Percentiles rank a stretch among this genome's conserved stretches.
Evolutionary conservation across 805 yeast species (phyloP).

Genomic region (Kluyveromyces wickerhamii): DNA sequence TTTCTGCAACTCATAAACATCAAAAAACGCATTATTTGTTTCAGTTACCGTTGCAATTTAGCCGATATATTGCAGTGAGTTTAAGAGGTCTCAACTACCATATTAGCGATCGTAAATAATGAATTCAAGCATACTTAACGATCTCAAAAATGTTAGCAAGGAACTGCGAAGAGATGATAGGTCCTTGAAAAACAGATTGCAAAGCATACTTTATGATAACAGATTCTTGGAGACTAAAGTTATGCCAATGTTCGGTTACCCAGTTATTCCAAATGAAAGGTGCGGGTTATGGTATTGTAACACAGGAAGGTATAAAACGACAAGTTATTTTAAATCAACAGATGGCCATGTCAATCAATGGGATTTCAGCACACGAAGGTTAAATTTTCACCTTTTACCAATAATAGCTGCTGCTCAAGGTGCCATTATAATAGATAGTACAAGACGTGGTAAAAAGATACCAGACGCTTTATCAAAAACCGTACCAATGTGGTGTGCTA

Average conservation of each 20-base stretch:
- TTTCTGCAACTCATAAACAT: too few relatives aligned
- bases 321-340: constrained; percentile 79
- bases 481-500: constrained; percentile 87
- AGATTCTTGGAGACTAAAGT: constrained; percentile 36
- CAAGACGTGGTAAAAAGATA: constrained; percentile 73
- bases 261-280: constrained; percentile 66
- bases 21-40: too few relatives aligned
- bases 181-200: constrained; percentile 52
- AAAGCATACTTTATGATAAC: constrained; percentile 62
- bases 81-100: too few relatives aligned
- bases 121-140: too few relatives aligned
- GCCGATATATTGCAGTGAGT: too few relatives aligned
- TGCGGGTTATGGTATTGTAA: constrained; percentile 83
- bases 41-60: too few relatives aligned
- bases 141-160: constrained; percentile 25
- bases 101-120: too few relatives aligned
- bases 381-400: constrained; percentile 64
- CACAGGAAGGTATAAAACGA: constrained; percentile 33
- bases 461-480: constrained; percentile 88
- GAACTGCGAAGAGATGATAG: constrained; percentile 43
- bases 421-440: constrained; percentile 66
- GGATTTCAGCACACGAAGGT: constrained; percentile 65
- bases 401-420: constrained; percentile 39
- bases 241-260: constrained; percentile 33
- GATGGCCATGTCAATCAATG: constrained; percentile 85